Evolutionary conservation across 176 grass and related monocot genomes (phyloP).

Genomic region (sorghum (Sorghum bicolor)): DNA sequence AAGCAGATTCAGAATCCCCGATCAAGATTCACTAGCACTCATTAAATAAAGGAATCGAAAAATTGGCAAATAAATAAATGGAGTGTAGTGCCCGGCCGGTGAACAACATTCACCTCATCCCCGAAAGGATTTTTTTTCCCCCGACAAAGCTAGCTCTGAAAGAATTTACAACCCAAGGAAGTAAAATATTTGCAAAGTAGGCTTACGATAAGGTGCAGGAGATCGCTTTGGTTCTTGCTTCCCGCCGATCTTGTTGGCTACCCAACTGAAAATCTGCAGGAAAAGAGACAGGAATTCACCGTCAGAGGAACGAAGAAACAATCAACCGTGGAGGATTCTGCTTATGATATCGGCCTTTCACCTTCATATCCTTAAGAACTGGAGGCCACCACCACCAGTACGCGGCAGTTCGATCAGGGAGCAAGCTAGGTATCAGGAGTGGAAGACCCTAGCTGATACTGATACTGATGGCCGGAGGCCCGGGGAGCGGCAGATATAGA

Average conservation of each 20-base stretch:
- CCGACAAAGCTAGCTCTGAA: background rate
- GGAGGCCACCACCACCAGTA: background rate
- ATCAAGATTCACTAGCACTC: background rate
- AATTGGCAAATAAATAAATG: too few relatives aligned
- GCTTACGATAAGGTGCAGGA: constrained; percentile 33
- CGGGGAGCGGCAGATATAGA: too few relatives aligned
- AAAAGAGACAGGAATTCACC: background rate
- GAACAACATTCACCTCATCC: too few relatives aligned
- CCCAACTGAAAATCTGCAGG: constrained; percentile 68
- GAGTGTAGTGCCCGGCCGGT: too few relatives aligned
- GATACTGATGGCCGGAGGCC: background rate
- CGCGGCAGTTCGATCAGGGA: background rate
- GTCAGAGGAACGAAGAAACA: background rate
- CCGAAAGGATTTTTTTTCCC: too few relatives aligned
- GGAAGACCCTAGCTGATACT: background rate
- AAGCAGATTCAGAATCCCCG: too few relatives aligned
- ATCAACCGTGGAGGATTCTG: background rate
- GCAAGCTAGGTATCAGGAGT: too few relatives aligned
- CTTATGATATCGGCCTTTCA: background rate
- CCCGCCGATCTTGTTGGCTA: constrained; percentile 55
- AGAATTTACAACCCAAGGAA: background rate
- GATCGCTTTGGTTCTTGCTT: constrained; percentile 44
- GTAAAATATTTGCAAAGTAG: background rate
- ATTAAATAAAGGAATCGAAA: too few relatives aligned
- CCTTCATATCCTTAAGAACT: constrained; percentile 42